Conservation (phyloP, 768 basidiomycete genomes). For the Suillus spraguei region DNA sequence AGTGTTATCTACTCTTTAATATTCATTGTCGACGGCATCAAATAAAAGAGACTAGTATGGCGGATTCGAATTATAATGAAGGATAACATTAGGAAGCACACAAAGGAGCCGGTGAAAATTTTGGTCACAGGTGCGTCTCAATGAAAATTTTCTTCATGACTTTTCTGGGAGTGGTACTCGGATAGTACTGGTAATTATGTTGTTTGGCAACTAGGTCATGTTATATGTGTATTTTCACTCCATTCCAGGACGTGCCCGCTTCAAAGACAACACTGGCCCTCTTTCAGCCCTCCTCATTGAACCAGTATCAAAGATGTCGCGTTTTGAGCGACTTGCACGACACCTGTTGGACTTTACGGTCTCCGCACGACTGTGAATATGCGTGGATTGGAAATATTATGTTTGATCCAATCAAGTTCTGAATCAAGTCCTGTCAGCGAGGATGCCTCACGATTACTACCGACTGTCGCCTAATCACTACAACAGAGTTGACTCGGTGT, state of each 20-base stretch:
- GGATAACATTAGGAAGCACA: slow-evolving; percentile 69
- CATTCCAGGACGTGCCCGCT: not conserved
- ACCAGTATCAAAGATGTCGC: not conserved
- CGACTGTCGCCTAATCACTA: not conserved
- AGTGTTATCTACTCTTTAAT: no score
- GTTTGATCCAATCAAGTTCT: not conserved
- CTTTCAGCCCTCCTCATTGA: not conserved
- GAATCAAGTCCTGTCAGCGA: not conserved
- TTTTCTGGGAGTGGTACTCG: not conserved
- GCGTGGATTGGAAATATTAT: not conserved
- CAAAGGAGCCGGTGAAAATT: slow-evolving; percentile 63
- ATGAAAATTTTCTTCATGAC: slow-evolving; percentile 13
- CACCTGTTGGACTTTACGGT: not conserved
- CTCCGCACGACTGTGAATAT: not conserved
- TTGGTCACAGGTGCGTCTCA: slow-evolving; percentile 53
- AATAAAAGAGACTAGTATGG: slow-evolving; percentile 79
- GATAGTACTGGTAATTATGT: not conserved
- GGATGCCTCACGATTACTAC: not conserved
- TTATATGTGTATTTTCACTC: not conserved
- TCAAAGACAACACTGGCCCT: not conserved
- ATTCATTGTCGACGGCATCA: no score
- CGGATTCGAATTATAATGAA: slow-evolving; percentile 79
- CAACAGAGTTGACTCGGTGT: not conserved
- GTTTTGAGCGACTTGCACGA: not conserved
- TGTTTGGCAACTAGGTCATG: not conserved